Base-by-base conservation (phyloP, 2,329 filamentous ascomycete genomes). In the Diaporthe helianthi region DNA sequence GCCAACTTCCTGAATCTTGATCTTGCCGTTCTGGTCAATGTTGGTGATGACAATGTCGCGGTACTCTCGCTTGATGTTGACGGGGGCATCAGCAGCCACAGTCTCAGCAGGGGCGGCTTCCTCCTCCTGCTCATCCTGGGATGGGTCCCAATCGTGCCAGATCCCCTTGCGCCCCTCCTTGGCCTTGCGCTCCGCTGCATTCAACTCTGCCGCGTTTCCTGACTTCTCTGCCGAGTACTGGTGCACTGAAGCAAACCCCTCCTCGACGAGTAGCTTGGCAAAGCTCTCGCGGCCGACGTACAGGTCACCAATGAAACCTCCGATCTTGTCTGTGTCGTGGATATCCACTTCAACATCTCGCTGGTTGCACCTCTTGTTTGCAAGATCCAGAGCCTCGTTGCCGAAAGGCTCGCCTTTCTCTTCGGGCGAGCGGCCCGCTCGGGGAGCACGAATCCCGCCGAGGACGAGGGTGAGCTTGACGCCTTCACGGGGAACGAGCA, bases 211-310 rank as follows among this genome's bases (percentile, higher is more conserved):
- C 15, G 92, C 91, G 77, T 98, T 96, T 73, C 94, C 95, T 19
- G 93, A 92, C 84, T 97, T 97, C 83, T 99, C 95, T 0, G 96
- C 96, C 29, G 95, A 98, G 83, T 97, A 98, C 68, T 91, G 90
- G 79, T 98, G 95, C 19, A 99, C 95, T 24, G 91, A 91, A 19
- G 96, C 95, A 36, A 98, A 86, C 71, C 96, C 96, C 81, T 99
- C 96, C 80, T 98, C 96, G 1, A 99, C 89, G 1, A 99, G 87
- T 2, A 93, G 80, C 84, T 97, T 98, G 76, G 94, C 93, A 77
- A 99, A 97, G 83, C 93, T 98, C 82, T 98, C 95, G 65, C 94
- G 92, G 84, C 94, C 95, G 79, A 99, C 88, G 80, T 94, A 98
- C 29, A 99, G 86, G 17, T 93, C 93, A 67, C 96, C 96, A 74